Evolutionary conservation across 1,284 basidiomycete genomes (phyloP).

Genomic region (Apiotrichum akiyoshidainum): DNA sequence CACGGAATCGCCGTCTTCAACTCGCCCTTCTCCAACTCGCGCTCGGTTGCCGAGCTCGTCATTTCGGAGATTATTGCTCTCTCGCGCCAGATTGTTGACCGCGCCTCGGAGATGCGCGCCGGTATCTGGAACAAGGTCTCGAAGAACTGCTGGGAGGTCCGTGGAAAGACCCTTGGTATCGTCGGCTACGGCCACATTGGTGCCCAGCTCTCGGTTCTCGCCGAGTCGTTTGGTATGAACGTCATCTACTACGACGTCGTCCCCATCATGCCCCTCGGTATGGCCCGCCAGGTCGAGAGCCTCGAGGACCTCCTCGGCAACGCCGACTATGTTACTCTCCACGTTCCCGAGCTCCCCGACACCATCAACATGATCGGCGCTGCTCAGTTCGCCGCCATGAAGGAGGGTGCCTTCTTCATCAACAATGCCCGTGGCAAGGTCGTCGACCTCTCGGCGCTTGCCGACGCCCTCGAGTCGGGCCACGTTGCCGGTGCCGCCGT

Average conservation of each 20-base stretch:
- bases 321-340: conserved; percentile 92
- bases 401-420: conserved; percentile 89
- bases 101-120: conserved; percentile 77
- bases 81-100: conserved; percentile 90
- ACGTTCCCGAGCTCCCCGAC: conserved; percentile 94
- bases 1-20: conserved; percentile 98
- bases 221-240: conserved; percentile 93
- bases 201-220: conserved; percentile 92
- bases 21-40: conserved; percentile 99
- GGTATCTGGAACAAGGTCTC: conserved; percentile 99
- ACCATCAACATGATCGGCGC: conserved; percentile 89
- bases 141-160: conserved; percentile 95
- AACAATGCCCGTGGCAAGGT: conserved; percentile 97
- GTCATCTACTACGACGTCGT: conserved; percentile 95
- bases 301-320: conserved; percentile 72
- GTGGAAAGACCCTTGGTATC: conserved; percentile 97
- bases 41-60: conserved; percentile 97
- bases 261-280: conserved; percentile 97
- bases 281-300: conserved; percentile 81
- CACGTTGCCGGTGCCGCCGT: conserved; percentile 91
- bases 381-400: conserved; percentile 82
- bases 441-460: conserved; percentile 88
- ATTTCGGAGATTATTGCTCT: conserved; percentile 90
- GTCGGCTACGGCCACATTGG: conserved; percentile 99
- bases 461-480: conserved; percentile 73